Evolutionary conservation across 805 yeast genomes (phyloP).

Genomic region (Cyberlindnera japonica): DNA sequence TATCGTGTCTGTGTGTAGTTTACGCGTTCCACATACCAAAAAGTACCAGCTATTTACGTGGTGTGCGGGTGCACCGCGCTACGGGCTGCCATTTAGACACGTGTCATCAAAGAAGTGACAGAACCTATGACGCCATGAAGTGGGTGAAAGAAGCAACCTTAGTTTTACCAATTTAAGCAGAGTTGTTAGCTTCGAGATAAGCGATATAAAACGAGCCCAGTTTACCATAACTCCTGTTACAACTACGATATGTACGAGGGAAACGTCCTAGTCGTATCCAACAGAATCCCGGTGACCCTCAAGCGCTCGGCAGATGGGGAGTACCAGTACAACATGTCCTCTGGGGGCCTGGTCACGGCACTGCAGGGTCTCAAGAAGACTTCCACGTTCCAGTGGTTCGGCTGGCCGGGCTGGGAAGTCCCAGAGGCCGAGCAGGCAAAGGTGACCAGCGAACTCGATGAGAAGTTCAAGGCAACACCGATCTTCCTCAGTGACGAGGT

Average conservation of each 20-base stretch:
- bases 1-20: neutral
- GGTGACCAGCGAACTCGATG: constrained; percentile 67
- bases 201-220: too few species aligned
- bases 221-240: too few species aligned
- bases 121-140: too few species aligned
- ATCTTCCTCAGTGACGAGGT: constrained; percentile 82
- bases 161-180: too few species aligned
- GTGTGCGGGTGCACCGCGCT: neutral
- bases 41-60: neutral
- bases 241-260: constrained; percentile 19
- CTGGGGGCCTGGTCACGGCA: constrained; percentile 97
- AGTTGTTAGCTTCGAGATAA: too few species aligned
- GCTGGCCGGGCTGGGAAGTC: constrained; percentile 95
- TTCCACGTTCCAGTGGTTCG: constrained; percentile 91
- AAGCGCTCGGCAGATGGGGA: constrained; percentile 56
- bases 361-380: constrained; percentile 83
- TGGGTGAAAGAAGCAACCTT: neutral
- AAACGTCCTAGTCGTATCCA: constrained; percentile 87
- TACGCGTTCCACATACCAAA: neutral
- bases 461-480: constrained; percentile 85
- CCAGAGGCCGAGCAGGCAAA: constrained; percentile 68
- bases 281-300: constrained; percentile 93
- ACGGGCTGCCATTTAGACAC: neutral
- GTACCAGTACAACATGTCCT: constrained; percentile 86
- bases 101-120: neutral